Conservation (phyloP, 2,329 filamentous ascomycete genomes). For the Fusarium staphyleae region DNA sequence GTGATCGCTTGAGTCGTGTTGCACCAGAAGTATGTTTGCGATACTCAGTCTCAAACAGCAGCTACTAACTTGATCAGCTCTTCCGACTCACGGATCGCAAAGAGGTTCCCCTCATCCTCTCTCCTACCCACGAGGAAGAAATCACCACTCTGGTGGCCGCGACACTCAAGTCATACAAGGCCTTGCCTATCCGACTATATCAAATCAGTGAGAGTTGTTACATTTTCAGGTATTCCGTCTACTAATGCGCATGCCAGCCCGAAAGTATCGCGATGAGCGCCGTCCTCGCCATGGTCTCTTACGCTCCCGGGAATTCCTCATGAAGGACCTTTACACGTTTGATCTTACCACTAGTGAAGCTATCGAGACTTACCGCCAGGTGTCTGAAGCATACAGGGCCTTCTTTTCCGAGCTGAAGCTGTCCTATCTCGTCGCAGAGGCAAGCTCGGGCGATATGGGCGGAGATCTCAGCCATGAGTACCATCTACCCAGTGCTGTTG, state of each 20-base stretch:
- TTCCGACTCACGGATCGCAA: conserved; percentile 84
- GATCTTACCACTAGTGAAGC: conserved; percentile 74
- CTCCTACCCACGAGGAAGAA: conserved; percentile 96
- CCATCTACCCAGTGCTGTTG: conserved; percentile 79
- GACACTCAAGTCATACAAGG: conserved; percentile 81
- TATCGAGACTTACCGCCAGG: conserved; percentile 78
- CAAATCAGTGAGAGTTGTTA: conserved; percentile 71
- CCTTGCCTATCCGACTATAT: conserved; percentile 85
- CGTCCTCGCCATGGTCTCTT: conserved; percentile 88
- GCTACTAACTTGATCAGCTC: conserved; percentile 61
- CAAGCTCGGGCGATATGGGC: conserved; percentile 96
- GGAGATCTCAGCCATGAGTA: conserved; percentile 94
- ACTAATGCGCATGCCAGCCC: conserved; percentile 57
- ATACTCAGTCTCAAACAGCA: not conserved
- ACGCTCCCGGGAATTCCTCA: conserved; percentile 88
- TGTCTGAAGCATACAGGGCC: conserved; percentile 74
- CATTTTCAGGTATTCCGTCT: not conserved
- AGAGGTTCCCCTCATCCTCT: conserved; percentile 75
- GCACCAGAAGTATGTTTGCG: conserved; percentile 69
- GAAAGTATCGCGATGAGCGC: conserved; percentile 94
- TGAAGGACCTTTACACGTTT: conserved; percentile 99
- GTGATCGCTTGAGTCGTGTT: conserved; percentile 77
- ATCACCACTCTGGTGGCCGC: conserved; percentile 82
- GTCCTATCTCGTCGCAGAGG: conserved; percentile 83
- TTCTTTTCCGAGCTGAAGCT: conserved; percentile 86